A percentile compares a stretch with the other conserved stretches of the same genome.
Conservation (phyloP, 2,329 filamentous ascomycete genomes). For the Cordyceps cicadae region DNA sequence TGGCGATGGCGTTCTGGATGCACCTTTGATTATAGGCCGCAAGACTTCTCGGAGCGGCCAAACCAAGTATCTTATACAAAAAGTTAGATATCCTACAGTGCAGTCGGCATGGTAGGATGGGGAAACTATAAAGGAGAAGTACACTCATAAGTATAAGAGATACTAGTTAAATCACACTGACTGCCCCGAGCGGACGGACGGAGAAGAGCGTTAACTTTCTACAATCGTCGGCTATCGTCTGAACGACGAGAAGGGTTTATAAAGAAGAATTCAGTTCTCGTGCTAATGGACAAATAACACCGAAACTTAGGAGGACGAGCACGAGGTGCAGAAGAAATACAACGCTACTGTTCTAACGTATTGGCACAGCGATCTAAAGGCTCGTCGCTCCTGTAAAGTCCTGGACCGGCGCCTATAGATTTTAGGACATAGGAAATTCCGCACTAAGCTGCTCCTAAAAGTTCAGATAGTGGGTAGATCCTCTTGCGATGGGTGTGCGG, state of each 20-base stretch:
- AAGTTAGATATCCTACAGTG: background rate
- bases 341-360: background rate
- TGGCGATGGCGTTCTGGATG: background rate
- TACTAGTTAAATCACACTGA: background rate
- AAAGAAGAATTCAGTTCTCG: background rate
- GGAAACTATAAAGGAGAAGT: background rate
- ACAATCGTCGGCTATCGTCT: background rate
- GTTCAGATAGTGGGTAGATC: constrained; percentile 1
- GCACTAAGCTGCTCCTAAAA: background rate
- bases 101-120: background rate
- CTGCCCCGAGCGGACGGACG: background rate
- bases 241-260: background rate
- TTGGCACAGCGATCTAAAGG: background rate
- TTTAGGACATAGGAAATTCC: background rate
- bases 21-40: background rate
- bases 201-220: constrained; percentile 1
- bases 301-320: background rate
- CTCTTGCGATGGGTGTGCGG: no score
- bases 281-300: background rate
- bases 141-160: background rate
- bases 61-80: background rate
- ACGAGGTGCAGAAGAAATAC: background rate
- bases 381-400: background rate
- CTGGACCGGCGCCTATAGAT: background rate
- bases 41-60: background rate